Evolutionary conservation across 148 eudicot genomes (phyloP), one percentile per base, ranked within the genome.

Genomic region (Limonium bicolor): DNA sequence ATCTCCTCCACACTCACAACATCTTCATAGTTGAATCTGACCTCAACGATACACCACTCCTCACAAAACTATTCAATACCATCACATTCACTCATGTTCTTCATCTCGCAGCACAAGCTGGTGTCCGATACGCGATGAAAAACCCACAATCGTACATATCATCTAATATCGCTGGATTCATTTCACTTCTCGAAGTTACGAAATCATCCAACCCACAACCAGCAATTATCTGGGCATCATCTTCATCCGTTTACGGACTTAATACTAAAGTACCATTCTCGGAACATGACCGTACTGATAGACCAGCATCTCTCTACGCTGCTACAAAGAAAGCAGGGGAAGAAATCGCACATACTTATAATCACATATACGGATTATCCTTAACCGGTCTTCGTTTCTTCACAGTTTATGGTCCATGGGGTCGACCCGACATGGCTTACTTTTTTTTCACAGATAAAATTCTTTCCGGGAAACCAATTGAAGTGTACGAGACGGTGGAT

Each of bases 361-460:
- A 82, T 37, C 93, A 82, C 53, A 82, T 82, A 2, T 74, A 82
- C 63, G 93, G 93, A 22, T 58, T 82, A 9, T 68, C 78, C 1
- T 61, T 82, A 0, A 82, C 93, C 10, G 93, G 82, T 33, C 55
- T 82, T 18, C 51, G 93, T 0, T 82, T 82, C 36, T 82, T 82
- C 53, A 82, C 93, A 4, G 93, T 82, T 0, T 82, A 82, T 48
- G 93, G 93, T 15, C 93, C 93, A 19, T 82, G 82, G 85, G 93
- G 93, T 13, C 31, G 93, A 16, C 93, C 93, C 62, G 93, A 82
- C 60, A 82, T 82, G 93, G 93, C 93, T 0, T 82, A 82, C 30
- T 82, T 77, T 44, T 73, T 76, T 0, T 82, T 82, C 18, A 82
- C 86, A 0, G 13, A 68, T 25, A 74, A 73, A 14, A 82, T 82